Percentiles rank a stretch among this genome's conserved stretches.
These are phyloP conservation scores for Gamsiella multidivaricata DNA, from an alignment of 192 early-diverging fungal species.

Conservation along the genomic window DNA sequence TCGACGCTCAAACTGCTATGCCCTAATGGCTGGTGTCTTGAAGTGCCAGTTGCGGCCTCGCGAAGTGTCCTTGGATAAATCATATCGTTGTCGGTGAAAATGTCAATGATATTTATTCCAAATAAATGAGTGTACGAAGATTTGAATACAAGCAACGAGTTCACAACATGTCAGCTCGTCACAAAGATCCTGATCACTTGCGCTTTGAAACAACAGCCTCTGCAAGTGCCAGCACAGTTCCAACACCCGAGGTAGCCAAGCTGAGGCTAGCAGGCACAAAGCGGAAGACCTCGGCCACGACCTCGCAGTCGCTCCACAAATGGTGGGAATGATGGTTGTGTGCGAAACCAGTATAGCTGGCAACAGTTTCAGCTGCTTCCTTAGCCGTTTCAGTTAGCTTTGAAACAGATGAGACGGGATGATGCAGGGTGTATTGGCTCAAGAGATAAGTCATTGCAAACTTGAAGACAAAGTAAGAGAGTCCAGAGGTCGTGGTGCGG, in stretches of 20 bases:
- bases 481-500: conserved; percentile 21
- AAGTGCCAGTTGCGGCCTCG: too few relatives aligned
- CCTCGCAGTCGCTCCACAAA: conserved; percentile 7
- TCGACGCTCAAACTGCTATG: too few relatives aligned
- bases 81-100: too few relatives aligned
- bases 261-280: conserved; percentile 29
- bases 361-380: conserved; percentile 3
- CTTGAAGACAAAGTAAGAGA: conserved; percentile 49
- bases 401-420: not conserved
- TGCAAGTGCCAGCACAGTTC: conserved; percentile 36
- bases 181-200: too few relatives aligned
- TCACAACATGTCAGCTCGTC: too few relatives aligned
- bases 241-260: conserved; percentile 37
- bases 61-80: too few relatives aligned
- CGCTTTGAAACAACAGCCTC: conserved; percentile 24
- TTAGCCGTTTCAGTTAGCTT: not conserved
- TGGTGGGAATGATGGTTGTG: not conserved
- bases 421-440: conserved; percentile 10
- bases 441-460: conserved; percentile 41
- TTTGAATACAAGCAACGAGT: too few relatives aligned
- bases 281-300: conserved; percentile 22
- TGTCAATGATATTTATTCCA: too few relatives aligned
- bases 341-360: not conserved
- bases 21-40: too few relatives aligned
- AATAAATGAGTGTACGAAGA: too few relatives aligned